Evolutionary conservation across 1,139 yeast species (phyloP), one percentile per base, ranked within the genome.

Genomic region (Scheffersomyces quercinus): DNA sequence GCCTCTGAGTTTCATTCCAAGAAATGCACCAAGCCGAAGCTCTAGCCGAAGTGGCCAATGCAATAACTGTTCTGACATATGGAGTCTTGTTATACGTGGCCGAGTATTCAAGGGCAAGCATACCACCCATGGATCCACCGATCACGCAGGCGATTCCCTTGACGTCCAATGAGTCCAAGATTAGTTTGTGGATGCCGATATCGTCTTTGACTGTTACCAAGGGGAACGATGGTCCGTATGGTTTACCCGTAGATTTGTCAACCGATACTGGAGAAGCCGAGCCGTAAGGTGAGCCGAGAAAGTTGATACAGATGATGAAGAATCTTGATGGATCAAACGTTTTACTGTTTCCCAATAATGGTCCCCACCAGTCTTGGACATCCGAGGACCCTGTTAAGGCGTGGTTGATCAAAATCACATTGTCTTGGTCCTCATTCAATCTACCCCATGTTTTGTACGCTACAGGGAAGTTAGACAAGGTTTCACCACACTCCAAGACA

Each of bases 51-150:
- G 99, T 91, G 2, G 99, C 99, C 44, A 93, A 70, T 0, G 97
- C 95, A 16, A 93, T 83, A 24, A 88, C 74, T 31, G 81, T 70
- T 46, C 78, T 77, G 14, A 93, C 96, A 58, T 82, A 93, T 3
- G 73, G 77, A 2, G 76, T 67, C n/a, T 88, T 86, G 52, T 80
- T 86, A 58, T 81, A 86, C 2, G 86, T 83, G 58, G 77, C 65
- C 10, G 75, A 72, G 75, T 91, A 93, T 62, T 93, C 99, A 52
- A 93, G 68, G 0, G 93, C 91, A 41, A 90, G 69, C 99, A 93
- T 93, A n/a, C 99, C 99, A 32, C 99, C 99, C 99, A 93, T 93
- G 28, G 98, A 91, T 0, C 99, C 99, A 28, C 99, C 99, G 45
- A 93, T 80, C 4, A 88, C 95, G 40, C 85, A 80, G 1, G 98